Base-by-base conservation (phyloP, 208 protist genomes). In the Endotrypanum monterogeii region DNA sequence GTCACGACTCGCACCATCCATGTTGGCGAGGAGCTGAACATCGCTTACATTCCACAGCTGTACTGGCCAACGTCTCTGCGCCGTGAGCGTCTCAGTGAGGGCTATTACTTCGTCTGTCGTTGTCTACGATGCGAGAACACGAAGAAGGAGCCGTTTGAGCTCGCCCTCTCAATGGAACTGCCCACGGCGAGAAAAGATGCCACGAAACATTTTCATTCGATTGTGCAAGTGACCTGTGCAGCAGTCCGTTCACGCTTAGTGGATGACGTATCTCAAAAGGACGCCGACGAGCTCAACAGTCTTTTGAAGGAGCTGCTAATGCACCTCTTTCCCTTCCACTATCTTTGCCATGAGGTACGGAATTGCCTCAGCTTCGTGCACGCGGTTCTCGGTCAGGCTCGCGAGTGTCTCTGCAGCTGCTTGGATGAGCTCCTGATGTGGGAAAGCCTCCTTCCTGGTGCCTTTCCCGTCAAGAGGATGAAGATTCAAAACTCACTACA, bases 1-100 rank as follows among this genome's bases (percentile, higher is more conserved):
- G 67, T 85, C 44, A 97, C 92, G 20, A 93, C 82, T 0, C 89
- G 92, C 48, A 63, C 67, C 6, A 80, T 95, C 25, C 41, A 60
- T 16, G 39, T 78, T 1, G 89, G 82, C 18, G 90, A 97, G 80
- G 89, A 95, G 78, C 82, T 97, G 46, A 90, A 73, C 30, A 95
- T 97, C 73, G 77, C 89, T 39, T 97, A 97, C 81, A 82, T 97
- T 28, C 92, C 92, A 9, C 90, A 97, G 65, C 83, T 97, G 0
- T 97, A 97, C 78, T 97, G 91, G 89, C 92, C 92, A 3, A 67
- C 82, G 9, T 46, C 35, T 52, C 81, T 94, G 76, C 89, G 92
- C 23, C 90, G 82, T 11, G 86, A 93, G 44, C 67, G 60, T 14
- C 83, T 97, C 16, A 75, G 71, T 14, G 81, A 82, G 48, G 69